Conservation (phyloP, 345 rosid genomes). For the Populus alba region DNA sequence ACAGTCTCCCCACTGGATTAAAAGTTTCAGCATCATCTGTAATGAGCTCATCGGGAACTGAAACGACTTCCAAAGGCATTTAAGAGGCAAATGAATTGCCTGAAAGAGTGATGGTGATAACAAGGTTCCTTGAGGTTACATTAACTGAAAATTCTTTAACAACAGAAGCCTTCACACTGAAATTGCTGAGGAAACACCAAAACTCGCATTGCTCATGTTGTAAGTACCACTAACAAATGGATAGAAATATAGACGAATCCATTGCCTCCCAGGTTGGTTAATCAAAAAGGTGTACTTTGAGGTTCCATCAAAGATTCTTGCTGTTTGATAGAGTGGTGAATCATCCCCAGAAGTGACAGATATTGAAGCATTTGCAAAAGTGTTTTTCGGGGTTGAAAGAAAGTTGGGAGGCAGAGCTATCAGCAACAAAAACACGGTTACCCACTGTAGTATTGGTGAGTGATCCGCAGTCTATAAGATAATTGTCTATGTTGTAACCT, state of each 20-base stretch:
- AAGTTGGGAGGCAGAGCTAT: slow-evolving; percentile 48
- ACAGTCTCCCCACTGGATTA: slow-evolving; percentile 46
- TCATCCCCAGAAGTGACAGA: slow-evolving; percentile 34
- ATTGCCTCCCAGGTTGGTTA: slow-evolving; percentile 54
- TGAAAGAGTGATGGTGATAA: slow-evolving; percentile 57
- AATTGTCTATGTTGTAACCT: slow-evolving; percentile 33
- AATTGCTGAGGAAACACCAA: slow-evolving; percentile 59
- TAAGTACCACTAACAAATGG: slow-evolving; percentile 54
- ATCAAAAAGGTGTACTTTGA: slow-evolving; percentile 66
- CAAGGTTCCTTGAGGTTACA: slow-evolving; percentile 46
- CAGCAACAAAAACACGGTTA: slow-evolving; percentile 61
- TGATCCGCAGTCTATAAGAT: slow-evolving; percentile 84
- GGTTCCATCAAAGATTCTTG: slow-evolving; percentile 55
- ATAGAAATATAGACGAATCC: slow-evolving; percentile 81
- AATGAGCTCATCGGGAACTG: slow-evolving; percentile 63
- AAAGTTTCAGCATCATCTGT: slow-evolving; percentile 30
- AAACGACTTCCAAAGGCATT: slow-evolving; percentile 82
- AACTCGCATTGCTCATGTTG: slow-evolving; percentile 55
- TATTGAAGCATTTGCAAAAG: slow-evolving; percentile 42
- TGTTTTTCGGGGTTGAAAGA: slow-evolving; percentile 42
- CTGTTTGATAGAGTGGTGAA: slow-evolving; percentile 67
- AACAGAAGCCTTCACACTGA: slow-evolving; percentile 28
- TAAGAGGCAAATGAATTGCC: slow-evolving; percentile 51
- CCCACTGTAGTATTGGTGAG: slow-evolving; percentile 46
- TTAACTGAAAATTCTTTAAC: slow-evolving; percentile 71